Evolutionary conservation across 768 basidiomycete genomes (phyloP), one percentile per base, ranked within the genome.

Genomic region (Agrocybe chaxingu): DNA sequence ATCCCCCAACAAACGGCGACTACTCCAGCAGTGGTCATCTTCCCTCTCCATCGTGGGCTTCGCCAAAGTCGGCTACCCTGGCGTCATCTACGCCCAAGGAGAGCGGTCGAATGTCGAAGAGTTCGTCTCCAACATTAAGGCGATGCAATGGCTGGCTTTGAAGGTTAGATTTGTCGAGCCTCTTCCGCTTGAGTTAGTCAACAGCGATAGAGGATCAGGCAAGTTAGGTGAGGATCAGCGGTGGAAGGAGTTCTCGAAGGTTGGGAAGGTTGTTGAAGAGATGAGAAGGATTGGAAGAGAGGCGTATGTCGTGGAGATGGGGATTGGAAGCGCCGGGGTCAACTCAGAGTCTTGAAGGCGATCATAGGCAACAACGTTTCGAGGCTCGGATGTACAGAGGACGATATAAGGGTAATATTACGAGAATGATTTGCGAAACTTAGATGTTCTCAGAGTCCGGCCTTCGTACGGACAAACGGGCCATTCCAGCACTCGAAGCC

Each of bases 61-160:
- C 61, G 81, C 85, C 1, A 90, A 89, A 65, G 74, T 85, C 7
- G 87, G 87, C 0, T 78, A 89, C 63, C 88, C 88, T 9, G 87
- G 87, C 3, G 72, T 88, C 40, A 86, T 91, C 39, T 91, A 88
- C 48, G 82, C 76, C n/a, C 72, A 82, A 61, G 87, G 87, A 7
- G 57, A 57, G 13, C 69, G 70, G 38, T 66, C 72, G 7, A 67
- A 77, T 42, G 69, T 89, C 9, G 76, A 83, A 57, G 81, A 84
- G 56, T 88, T 88, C 56, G 78, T 86, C 1, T 67, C 62, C 13
- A 84, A 83, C 45, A 77, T 89, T 48, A 87, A 84, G 60, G 75
- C 71, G 13, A 87, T 89, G 87, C 85, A 89, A 58, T 90, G 88
- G 89, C 70, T 89, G 0, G 87, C 87, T 8, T 64, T 89, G 53